Conservation (phyloP, 2,329 filamentous ascomycete genomes). For the Aspergillus amoenus region DNA sequence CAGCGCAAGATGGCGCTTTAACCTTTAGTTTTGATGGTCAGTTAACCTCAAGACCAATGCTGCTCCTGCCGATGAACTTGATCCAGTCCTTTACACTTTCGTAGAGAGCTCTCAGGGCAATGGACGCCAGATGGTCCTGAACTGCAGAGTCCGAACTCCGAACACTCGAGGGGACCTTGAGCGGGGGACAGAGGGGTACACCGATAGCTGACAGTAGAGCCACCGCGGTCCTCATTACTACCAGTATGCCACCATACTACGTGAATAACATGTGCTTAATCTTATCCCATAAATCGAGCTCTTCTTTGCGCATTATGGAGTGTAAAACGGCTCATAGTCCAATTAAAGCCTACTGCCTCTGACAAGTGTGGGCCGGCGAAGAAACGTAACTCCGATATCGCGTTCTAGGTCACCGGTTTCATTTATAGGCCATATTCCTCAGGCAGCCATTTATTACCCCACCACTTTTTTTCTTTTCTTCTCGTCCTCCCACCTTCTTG, state of each 20-base stretch:
- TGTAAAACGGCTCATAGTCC: not conserved
- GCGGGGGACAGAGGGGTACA: not conserved
- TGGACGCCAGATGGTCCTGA: not conserved
- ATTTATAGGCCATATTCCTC: conserved; percentile 7
- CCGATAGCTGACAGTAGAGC: not conserved
- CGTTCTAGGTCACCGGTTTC: conserved; percentile 6
- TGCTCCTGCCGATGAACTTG: not conserved
- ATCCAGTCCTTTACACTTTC: not conserved
- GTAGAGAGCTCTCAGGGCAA: not conserved
- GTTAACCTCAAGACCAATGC: not conserved
- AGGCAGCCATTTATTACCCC: conserved; percentile 15
- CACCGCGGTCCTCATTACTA: conserved; percentile 15
- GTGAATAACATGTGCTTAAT: not conserved
- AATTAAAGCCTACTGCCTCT: not conserved
- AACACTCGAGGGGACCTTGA: not conserved
- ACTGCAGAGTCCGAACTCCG: not conserved
- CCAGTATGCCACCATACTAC: not conserved
- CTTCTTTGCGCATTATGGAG: not conserved
- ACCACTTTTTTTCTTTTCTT: conserved; percentile 13
- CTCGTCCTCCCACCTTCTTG: conserved; percentile 3
- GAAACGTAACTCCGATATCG: conserved; percentile 16
- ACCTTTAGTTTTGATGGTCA: not conserved
- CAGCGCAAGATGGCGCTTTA: not conserved
- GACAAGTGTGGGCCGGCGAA: conserved; percentile 4
- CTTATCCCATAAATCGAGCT: not conserved